Evolutionary conservation across 129 eudicot species (phyloP).

Genomic region (Chrysanthemum makinoi): DNA sequence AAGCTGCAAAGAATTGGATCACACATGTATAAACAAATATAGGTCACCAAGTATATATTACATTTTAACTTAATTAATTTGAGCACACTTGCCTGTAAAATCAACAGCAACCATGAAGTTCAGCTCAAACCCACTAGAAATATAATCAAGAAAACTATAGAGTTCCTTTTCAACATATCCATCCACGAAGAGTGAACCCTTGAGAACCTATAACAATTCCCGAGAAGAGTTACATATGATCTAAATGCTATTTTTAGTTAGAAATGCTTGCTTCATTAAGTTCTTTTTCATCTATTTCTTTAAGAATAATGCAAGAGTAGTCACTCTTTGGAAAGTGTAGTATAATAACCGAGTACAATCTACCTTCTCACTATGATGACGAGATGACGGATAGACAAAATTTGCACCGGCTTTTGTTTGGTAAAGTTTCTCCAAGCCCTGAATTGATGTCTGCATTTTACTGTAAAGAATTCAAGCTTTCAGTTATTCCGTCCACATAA

Average conservation of each 20-base stretch:
- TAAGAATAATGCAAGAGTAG: slow-evolving; percentile 17
- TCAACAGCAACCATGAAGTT: slow-evolving; percentile 99
- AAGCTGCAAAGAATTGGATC: slow-evolving; percentile 44
- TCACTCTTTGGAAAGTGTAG: slow-evolving; percentile 8
- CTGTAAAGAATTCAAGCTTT: slow-evolving; percentile 42
- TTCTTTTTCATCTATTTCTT: not conserved
- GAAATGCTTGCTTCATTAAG: slow-evolving; percentile 11
- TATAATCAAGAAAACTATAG: slow-evolving; percentile 77
- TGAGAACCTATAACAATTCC: slow-evolving; percentile 52
- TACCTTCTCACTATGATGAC: slow-evolving; percentile 67
- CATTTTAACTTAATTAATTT: not conserved
- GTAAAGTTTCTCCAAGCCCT: slow-evolving; percentile 62
- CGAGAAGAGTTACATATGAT: slow-evolving; percentile 3
- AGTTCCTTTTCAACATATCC: slow-evolving; percentile 61
- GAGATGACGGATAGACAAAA: slow-evolving; percentile 60
- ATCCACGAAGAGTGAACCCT: slow-evolving; percentile 83
- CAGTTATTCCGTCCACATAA: not conserved
- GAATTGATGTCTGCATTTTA: slow-evolving; percentile 67
- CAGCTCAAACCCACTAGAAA: slow-evolving; percentile 93
- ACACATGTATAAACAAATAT: slow-evolving; percentile 6
- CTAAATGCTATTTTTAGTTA: not conserved
- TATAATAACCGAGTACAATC: slow-evolving; percentile 7
- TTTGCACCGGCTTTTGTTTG: slow-evolving; percentile 53
- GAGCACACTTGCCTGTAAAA: slow-evolving; percentile 61
- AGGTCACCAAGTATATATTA: slow-evolving; percentile 6